These are phyloP conservation scores for Xylaria castorea DNA, from an alignment of 495 filamentous ascomycete genomes.

Conservation along the genomic window DNA sequence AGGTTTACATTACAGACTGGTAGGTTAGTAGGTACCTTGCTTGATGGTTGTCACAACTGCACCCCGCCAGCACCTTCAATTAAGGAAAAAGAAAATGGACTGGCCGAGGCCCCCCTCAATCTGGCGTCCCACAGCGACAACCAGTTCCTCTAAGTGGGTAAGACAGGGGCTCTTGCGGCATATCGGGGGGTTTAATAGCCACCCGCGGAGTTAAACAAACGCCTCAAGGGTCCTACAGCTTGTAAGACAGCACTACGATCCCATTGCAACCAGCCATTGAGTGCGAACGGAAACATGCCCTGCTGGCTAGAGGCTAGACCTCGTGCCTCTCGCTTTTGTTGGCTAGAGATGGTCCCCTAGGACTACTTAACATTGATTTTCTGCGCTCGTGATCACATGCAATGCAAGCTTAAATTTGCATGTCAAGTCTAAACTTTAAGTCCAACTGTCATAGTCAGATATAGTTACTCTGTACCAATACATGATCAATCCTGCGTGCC, in stretches of 20 bases:
- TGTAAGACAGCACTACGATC: neutral
- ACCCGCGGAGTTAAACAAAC: slow-evolving; percentile 13
- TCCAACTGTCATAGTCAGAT: neutral
- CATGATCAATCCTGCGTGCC: neutral
- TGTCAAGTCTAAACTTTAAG: neutral
- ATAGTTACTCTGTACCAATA: neutral
- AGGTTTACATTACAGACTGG: too few species aligned
- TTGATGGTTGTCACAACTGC: slow-evolving; percentile 6
- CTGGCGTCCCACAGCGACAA: neutral
- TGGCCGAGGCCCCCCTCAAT: slow-evolving; percentile 5
- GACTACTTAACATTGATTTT: neutral
- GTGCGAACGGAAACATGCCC: neutral
- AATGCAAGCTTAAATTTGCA: slow-evolving; percentile 10
- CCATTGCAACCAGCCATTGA: neutral
- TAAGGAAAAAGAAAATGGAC: neutral
- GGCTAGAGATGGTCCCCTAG: neutral
- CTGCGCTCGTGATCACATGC: slow-evolving; percentile 9
- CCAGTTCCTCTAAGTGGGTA: neutral
- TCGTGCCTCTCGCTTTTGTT: neutral
- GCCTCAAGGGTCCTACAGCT: slow-evolving; percentile 18
- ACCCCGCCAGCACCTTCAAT: neutral
- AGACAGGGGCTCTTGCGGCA: slow-evolving; percentile 1
- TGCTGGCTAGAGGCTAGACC: neutral
- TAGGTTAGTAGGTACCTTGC: neutral
- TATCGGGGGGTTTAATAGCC: neutral